phyloP scores from a whole-genome alignment of 75 land plant species.

The Azolla pinnata region DNA sequence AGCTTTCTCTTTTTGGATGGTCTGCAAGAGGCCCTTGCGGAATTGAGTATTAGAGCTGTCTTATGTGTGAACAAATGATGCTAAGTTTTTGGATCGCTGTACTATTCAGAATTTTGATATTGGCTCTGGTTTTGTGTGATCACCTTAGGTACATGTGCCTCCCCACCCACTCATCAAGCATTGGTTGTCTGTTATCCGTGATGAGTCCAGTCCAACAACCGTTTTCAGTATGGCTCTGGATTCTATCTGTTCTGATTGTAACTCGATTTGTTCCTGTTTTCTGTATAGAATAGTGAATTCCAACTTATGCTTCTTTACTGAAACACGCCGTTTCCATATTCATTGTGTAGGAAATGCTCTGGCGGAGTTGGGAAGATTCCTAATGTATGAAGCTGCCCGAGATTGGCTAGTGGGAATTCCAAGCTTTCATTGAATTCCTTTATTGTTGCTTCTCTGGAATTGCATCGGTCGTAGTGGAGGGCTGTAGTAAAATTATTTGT shows the following conservation, averaged over 20 bases:
- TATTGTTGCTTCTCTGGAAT: background rate
- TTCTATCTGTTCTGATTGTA: no score
- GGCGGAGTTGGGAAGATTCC: conserved; percentile 92
- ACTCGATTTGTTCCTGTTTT: no score
- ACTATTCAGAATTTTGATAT: no score
- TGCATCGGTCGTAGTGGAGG: background rate
- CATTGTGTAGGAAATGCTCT: conserved; percentile 64
- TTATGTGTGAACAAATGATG: no score
- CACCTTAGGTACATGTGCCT: conserved; percentile 94
- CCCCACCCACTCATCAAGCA: conserved; percentile 95
- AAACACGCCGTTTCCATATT: no score
- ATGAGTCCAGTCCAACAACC: conserved; percentile 69
- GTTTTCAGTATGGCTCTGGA: conserved; percentile 61
- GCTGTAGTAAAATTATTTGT: background rate
- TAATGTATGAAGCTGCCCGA: conserved; percentile 94
- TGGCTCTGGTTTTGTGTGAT: no score
- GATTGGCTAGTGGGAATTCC: conserved; percentile 99
- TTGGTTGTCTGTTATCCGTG: conserved; percentile 86
- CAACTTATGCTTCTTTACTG: background rate
- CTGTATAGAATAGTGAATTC: no score
- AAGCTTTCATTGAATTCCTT: no score
- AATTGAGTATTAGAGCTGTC: no score
- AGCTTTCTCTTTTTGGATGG: no score
- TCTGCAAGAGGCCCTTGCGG: no score
- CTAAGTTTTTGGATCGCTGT: no score